Conservation (phyloP, 345 rosid species). For the Populus simonii region DNA sequence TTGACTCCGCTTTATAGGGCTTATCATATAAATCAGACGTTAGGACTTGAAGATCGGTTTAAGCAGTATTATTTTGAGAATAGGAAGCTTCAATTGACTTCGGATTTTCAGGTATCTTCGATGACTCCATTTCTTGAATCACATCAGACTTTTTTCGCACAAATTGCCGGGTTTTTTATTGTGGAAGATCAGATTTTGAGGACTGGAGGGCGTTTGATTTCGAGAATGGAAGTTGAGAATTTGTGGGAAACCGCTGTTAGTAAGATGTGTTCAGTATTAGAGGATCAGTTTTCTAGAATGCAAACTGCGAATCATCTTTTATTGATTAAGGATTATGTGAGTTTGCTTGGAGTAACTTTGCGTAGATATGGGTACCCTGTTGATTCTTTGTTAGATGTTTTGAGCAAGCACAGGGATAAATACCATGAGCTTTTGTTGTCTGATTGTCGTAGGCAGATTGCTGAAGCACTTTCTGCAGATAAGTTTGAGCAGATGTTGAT, state of each 20-base stretch:
- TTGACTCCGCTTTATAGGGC: conserved; percentile 86
- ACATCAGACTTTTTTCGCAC: conserved; percentile 94
- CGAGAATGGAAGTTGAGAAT: conserved; percentile 80
- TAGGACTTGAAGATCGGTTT: conserved; percentile 82
- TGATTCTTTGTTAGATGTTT: conserved; percentile 82
- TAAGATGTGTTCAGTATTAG: conserved; percentile 94
- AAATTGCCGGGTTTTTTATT: conserved; percentile 91
- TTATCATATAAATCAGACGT: conserved; percentile 83
- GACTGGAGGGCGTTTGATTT: conserved; percentile 85
- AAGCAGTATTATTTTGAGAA: conserved; percentile 85
- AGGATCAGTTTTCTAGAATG: conserved; percentile 99
- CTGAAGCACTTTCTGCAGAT: conserved; percentile 90
- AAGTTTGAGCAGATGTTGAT: conserved; percentile 96
- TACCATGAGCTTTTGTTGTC: conserved; percentile 87
- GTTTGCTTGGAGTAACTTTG: conserved; percentile 87
- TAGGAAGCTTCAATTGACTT: conserved; percentile 86
- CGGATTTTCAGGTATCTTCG: conserved; percentile 96
- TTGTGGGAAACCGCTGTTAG: conserved; percentile 93
- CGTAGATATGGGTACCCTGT: conserved; percentile 86
- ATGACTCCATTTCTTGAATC: conserved; percentile 97
- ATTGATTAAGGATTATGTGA: conserved; percentile 92
- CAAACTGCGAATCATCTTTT: conserved; percentile 94
- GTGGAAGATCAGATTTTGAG: conserved; percentile 89
- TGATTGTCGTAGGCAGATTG: conserved; percentile 90
- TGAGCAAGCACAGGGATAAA: conserved; percentile 91